These are phyloP conservation scores for Trichoderma cornu-damae DNA, from an alignment of 2,329 filamentous ascomycete genomes.

Conservation along the genomic window DNA sequence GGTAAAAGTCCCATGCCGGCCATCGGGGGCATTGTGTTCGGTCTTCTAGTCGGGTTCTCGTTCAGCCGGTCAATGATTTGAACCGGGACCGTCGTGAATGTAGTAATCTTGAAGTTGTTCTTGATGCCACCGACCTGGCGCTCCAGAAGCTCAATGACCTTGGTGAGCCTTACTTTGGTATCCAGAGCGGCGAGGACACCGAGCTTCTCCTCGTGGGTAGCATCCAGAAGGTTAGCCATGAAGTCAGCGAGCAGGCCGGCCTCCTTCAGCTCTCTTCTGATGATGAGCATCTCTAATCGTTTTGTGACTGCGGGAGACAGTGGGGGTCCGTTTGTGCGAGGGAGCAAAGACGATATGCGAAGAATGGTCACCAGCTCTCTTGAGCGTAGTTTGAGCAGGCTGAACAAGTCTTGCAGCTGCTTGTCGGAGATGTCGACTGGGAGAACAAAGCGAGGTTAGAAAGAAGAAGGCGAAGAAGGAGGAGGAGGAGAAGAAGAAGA, in stretches of 20 bases:
- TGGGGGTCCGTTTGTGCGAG: slow-evolving; percentile 58
- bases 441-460: slow-evolving; percentile 11
- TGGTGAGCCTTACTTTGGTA: slow-evolving; percentile 70
- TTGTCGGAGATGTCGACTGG: slow-evolving; percentile 44
- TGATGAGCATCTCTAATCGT: slow-evolving; percentile 81
- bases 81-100: slow-evolving; percentile 62
- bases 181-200: slow-evolving; percentile 77
- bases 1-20: slow-evolving; percentile 36
- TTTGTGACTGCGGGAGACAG: slow-evolving; percentile 82
- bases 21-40: slow-evolving; percentile 36
- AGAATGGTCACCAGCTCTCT: slow-evolving; percentile 81
- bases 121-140: slow-evolving; percentile 80
- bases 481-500: background rate
- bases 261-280: slow-evolving; percentile 72
- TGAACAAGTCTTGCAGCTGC: slow-evolving; percentile 66
- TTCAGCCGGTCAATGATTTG: slow-evolving; percentile 55
- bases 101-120: slow-evolving; percentile 78
- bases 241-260: slow-evolving; percentile 88
- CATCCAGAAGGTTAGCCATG: slow-evolving; percentile 89
- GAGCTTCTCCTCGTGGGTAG: slow-evolving; percentile 85
- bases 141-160: slow-evolving; percentile 77
- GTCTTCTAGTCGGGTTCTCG: slow-evolving; percentile 35
- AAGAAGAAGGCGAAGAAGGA: no score
- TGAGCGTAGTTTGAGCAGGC: slow-evolving; percentile 75
- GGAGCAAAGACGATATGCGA: slow-evolving; percentile 77